Evolutionary conservation across 345 rosid genomes (phyloP).

Genomic region (Eucalyptus rudis): DNA sequence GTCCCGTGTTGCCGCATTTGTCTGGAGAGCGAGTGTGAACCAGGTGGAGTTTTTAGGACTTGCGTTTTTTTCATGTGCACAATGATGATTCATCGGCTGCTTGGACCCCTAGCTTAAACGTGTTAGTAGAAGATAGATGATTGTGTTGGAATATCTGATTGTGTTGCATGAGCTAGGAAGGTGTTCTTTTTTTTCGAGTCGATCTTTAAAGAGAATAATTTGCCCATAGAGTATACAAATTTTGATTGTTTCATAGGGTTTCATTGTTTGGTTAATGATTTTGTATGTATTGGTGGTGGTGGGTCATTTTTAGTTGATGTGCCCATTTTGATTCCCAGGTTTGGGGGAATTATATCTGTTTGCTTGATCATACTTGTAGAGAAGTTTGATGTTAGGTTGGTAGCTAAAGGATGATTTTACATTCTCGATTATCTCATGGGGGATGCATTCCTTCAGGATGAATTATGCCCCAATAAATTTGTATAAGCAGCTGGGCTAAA

Average conservation of each 20-base stretch:
- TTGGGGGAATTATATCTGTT: not conserved
- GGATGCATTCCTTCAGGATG: not conserved
- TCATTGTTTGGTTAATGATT: not conserved
- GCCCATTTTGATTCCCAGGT: not conserved
- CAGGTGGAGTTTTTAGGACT: conserved; percentile 12
- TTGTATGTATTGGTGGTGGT: not conserved
- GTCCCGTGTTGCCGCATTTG: conserved; percentile 85
- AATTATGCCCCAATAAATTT: not conserved
- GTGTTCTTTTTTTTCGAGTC: not conserved
- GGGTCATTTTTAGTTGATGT: not conserved
- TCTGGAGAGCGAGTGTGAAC: conserved; percentile 74
- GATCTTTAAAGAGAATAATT: not conserved
- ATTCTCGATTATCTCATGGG: not conserved
- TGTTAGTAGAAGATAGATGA: not conserved
- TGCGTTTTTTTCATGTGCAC: not conserved
- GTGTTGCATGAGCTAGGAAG: not conserved
- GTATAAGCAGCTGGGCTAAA: not conserved
- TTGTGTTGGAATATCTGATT: not conserved
- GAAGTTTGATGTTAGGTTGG: not conserved
- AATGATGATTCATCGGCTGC: not conserved
- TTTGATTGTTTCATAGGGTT: not conserved
- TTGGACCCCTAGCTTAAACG: not conserved
- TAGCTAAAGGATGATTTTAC: not conserved
- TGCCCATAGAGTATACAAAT: not conserved
- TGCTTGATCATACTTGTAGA: not conserved